Evolutionary conservation across 169 alveolate genomes (phyloP).

Genomic region (Perkinsus marinus): DNA sequence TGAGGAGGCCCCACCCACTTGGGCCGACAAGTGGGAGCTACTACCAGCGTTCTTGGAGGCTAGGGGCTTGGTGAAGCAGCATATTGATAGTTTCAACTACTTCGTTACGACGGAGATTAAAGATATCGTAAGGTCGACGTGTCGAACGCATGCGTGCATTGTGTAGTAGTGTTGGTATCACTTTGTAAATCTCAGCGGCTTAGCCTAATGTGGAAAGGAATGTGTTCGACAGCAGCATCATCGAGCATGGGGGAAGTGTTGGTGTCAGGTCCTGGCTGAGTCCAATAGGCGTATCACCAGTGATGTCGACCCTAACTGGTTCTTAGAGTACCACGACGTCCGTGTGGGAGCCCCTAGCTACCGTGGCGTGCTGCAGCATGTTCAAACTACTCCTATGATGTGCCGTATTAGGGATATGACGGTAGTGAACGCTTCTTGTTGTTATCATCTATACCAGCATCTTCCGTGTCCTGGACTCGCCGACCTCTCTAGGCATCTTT

Average conservation of each 20-base stretch:
- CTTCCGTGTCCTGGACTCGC: no score
- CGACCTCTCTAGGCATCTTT: no score
- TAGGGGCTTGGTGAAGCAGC: constrained; percentile 79
- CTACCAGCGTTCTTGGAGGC: constrained; percentile 71
- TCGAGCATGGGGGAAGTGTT: no score
- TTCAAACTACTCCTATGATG: constrained; percentile 80
- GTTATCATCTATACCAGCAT: no score
- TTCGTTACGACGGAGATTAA: constrained; percentile 68
- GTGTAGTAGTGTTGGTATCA: no score
- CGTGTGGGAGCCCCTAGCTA: constrained; percentile 68
- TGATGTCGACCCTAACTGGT: constrained; percentile 59
- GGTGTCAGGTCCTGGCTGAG: constrained; percentile 32
- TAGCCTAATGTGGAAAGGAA: no score
- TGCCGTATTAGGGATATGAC: constrained; percentile 93
- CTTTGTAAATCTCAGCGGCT: no score
- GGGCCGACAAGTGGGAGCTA: constrained; percentile 69
- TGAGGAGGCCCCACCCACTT: no score
- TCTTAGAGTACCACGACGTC: constrained; percentile 55
- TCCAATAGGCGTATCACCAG: constrained; percentile 49
- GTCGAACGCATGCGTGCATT: no score
- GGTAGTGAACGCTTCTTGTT: no score
- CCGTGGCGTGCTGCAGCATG: constrained; percentile 61
- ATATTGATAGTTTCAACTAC: constrained; percentile 72
- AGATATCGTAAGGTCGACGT: constrained; percentile 44
- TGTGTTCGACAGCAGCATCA: no score